A percentile compares a stretch with the other conserved stretches of the same genome.
These are phyloP conservation scores for Fagopyrum esculentum DNA, from an alignment of 148 eudicot species.

Conservation along the genomic window DNA sequence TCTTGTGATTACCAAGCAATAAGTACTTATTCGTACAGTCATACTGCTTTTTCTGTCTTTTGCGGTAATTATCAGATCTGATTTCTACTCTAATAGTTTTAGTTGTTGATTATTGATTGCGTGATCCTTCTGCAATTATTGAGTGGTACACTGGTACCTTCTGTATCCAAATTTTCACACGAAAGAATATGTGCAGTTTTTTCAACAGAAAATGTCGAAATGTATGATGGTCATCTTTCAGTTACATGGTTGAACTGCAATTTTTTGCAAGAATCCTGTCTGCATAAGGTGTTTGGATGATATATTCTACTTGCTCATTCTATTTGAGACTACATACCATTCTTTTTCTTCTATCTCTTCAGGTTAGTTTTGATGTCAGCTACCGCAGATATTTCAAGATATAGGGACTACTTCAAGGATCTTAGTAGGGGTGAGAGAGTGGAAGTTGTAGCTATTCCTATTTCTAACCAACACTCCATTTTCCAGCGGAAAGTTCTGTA, in stretches of 20 bases:
- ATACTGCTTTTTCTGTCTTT: not conserved
- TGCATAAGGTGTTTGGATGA: not conserved
- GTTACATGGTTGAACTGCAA: not conserved
- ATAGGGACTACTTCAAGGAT: slow-evolving; percentile 79
- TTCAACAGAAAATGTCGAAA: not conserved
- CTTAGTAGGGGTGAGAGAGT: slow-evolving; percentile 89
- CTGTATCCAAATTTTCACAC: no score
- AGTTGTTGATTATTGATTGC: no score
- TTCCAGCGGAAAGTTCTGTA: slow-evolving; percentile 61
- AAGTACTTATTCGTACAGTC: not conserved
- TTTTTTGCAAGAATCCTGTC: not conserved
- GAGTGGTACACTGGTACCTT: no score
- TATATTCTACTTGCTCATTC: not conserved
- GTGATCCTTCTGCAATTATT: no score
- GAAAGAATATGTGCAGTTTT: not conserved
- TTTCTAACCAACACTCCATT: slow-evolving; percentile 44
- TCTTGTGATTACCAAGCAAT: not conserved
- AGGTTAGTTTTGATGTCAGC: slow-evolving; percentile 99
- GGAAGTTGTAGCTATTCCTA: slow-evolving; percentile 84
- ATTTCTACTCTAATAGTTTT: no score
- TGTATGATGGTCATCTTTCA: not conserved
- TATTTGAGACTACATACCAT: not conserved
- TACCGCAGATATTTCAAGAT: slow-evolving; percentile 83
- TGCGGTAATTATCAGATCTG: no score
- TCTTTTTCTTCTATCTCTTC: slow-evolving; percentile 19